Base-by-base conservation (phyloP, 768 basidiomycete species). In the Hygrocybe punicea region DNA sequence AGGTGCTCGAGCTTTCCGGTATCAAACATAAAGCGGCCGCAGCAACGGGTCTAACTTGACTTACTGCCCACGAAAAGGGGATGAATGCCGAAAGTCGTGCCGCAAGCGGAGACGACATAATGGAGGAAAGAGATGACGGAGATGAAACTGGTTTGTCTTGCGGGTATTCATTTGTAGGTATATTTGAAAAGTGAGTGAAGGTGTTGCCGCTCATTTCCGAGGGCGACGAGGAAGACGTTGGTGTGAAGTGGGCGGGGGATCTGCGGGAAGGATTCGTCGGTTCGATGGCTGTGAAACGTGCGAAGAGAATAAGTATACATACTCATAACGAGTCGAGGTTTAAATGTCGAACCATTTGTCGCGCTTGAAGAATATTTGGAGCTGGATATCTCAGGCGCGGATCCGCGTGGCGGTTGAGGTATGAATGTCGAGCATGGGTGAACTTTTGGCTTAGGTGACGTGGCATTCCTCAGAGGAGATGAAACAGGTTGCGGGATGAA, bases 331-430 rank as follows among this genome's bases (percentile, higher is more conserved):
- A 73, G 75, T 67, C 75, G 77, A 74, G 81, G 78, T 68, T 77
- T 77, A 78, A 73, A 76, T 60, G 74, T 75, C 83, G 83, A 85
- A 84, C 84, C 83, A 79, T 84, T 82, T 80, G 73, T 36, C 59
- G 58, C 64, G 58, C 58, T 59, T 48, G 55, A 50, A 57, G 61
- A 48, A 63, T 59, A 58, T 58, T 65, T 64, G 56, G 50, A 65
- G 58, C 61, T 59, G 60, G 69, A 56, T 58, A 69, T 62, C 57
- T 71, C 61, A 51, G 77, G 71, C 62, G 71, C 61, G 51, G 77
- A 71, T 63, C 72, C 76, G 53, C 76, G 81, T 57, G 63, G 65
- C 13, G 76, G 78, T 56, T 77, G 78, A 39, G 72, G 78, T 58
- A 77, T 77, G 57, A 78, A 80, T 8, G 76, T 79, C 36, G 76